phyloP scores from a whole-genome alignment of 2,329 filamentous ascomycete species.

The Emericellopsis cladophorae region DNA sequence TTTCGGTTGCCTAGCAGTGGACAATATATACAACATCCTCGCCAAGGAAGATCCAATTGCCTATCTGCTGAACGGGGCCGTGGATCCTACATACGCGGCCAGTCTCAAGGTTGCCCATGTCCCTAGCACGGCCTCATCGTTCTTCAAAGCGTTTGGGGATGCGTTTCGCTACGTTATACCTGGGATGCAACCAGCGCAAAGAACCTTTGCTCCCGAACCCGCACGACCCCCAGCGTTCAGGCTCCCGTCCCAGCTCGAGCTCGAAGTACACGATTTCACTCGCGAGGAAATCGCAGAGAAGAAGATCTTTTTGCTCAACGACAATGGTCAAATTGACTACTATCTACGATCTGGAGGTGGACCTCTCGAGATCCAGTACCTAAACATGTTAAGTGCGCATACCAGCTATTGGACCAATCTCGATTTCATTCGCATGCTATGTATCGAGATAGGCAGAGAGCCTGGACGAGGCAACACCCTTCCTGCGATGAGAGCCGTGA shows the following conservation, averaged over 20 bases:
- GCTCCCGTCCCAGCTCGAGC: conserved; percentile 59
- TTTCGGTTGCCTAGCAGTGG: conserved; percentile 84
- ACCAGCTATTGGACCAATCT: conserved; percentile 83
- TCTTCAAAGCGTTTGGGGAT: conserved; percentile 52
- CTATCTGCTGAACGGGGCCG: conserved; percentile 81
- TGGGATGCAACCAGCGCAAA: conserved; percentile 22
- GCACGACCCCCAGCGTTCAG: conserved; percentile 28
- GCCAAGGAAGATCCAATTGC: conserved; percentile 63
- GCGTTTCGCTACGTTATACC: conserved; percentile 51
- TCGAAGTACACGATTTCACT: conserved; percentile 91
- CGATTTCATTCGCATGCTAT: conserved; percentile 85
- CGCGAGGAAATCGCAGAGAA: conserved; percentile 86
- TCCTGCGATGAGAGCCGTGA: conserved; percentile 45
- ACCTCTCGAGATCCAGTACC: conserved; percentile 84
- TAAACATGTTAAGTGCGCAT: conserved; percentile 94
- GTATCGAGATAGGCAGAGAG: conserved; percentile 70
- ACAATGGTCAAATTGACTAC: conserved; percentile 93
- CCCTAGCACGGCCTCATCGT: conserved; percentile 55
- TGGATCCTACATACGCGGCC: conserved; percentile 69
- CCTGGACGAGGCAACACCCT: conserved; percentile 51
- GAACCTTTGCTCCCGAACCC: conserved; percentile 6
- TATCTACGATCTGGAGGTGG: conserved; percentile 75
- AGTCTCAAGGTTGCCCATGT: conserved; percentile 68
- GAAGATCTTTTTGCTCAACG: conserved; percentile 77
- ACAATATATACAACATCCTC: conserved; percentile 94